Conservation (phyloP, 345 rosid genomes). For the Corchorus olitorius region DNA sequence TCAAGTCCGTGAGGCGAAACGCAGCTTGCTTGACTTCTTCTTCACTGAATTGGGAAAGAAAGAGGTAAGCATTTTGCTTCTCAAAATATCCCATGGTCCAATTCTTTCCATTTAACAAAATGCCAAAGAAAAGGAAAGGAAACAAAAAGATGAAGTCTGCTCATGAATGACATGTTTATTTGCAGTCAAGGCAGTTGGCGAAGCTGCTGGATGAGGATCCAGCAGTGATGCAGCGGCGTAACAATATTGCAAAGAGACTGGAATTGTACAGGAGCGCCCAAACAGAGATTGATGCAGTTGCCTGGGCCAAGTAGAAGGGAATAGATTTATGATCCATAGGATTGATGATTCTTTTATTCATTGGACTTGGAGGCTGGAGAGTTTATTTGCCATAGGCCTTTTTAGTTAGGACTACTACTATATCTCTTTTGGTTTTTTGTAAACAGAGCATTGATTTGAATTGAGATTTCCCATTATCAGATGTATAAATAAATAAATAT, state of each 20-base stretch:
- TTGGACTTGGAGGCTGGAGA: not conserved
- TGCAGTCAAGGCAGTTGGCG: slow-evolving; percentile 63
- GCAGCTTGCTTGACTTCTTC: slow-evolving; percentile 84
- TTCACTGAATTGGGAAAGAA: slow-evolving; percentile 83
- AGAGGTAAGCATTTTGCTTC: slow-evolving; percentile 54
- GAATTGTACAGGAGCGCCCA: slow-evolving; percentile 91
- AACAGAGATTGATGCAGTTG: slow-evolving; percentile 82
- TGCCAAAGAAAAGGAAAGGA: not conserved
- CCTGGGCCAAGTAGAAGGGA: slow-evolving; percentile 76
- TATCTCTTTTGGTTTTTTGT: not conserved
- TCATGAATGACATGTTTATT: slow-evolving; percentile 1
- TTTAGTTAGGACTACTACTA: not conserved
- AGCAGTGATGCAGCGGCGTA: slow-evolving; percentile 75
- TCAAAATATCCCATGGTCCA: not conserved
- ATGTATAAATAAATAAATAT: too few species aligned
- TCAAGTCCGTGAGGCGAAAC: slow-evolving; percentile 94
- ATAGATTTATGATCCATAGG: slow-evolving; percentile 3
- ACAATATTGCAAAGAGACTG: slow-evolving; percentile 70
- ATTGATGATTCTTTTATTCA: slow-evolving; percentile 16
- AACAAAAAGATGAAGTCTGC: not conserved
- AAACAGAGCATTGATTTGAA: not conserved
- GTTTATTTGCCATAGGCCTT: not conserved
- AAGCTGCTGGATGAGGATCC: slow-evolving; percentile 82
- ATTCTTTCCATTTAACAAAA: not conserved
- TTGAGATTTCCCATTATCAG: not conserved